Base-by-base conservation (phyloP, 2,329 filamentous ascomycete species). In the Verticillium albo-atrum region DNA sequence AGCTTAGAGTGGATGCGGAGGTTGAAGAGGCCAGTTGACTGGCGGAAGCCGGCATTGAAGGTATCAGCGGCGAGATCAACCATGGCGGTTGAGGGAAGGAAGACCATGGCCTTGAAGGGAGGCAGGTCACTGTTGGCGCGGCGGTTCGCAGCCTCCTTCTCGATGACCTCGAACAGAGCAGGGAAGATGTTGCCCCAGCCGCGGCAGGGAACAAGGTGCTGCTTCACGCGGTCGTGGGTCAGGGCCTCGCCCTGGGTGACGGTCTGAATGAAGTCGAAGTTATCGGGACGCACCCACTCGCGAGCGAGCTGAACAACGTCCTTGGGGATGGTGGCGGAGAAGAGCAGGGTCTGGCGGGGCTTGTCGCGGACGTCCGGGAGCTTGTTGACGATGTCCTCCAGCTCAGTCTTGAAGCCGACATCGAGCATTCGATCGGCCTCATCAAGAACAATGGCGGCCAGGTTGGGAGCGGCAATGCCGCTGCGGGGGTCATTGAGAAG, bases 351-450 rank as follows among this genome's bases (percentile, higher is more conserved):
- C 74, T 99, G 95, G 55, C 94, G 87, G 58, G 89, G 82, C 61
- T 88, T 84, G 57, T 87, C 74, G 0, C 72, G 67, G 6, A 83
- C 82, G 54, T 82, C 76, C 3, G 94, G 94, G 10, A 97, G 81
- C 51, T 75, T 69, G 0, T 70, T 61, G 59, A 86, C 75, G 58
- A 94, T 91, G 1, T 83, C 72, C 55, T 80, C 74, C 56, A 94
- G 82, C 59, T 87, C 88, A 35, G 79, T 78, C 59, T 88, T 80
- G 68, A 94, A 94, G 2, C 90, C 95, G 81, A 96, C 95, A 78
- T 99, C 95, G 71, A 99, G 84, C 91, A 99, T 97, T 68, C 95
- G 91, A 76, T 99, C 95, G 68, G 95, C 95, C 81, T 99, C 95
- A 68, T 99, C 95, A 54, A 99, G 88, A 64, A 98, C 92, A 53